Base-by-base conservation (phyloP, 2,329 filamentous ascomycete genomes). In the Hymenoscyphus infarciens region DNA sequence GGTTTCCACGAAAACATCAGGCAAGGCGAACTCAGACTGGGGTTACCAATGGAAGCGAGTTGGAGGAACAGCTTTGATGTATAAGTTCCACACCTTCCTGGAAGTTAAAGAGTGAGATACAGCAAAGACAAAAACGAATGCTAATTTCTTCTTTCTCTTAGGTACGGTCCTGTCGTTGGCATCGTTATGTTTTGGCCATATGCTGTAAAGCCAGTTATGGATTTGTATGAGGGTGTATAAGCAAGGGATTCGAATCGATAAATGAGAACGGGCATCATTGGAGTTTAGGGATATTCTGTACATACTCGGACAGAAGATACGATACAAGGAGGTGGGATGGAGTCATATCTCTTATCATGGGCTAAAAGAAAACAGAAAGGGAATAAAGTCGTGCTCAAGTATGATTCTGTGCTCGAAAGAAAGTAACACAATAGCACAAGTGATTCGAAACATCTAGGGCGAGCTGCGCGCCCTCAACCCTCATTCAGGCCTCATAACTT, bases 141-240 rank as follows among this genome's bases (percentile, higher is more conserved):
- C 55, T 35, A 38, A 55, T 22, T 10, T 49, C 10, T 27, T 27
- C 27, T 38, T 15, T 31, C 58, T n/a, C 57, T 29, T 57, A 69
- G 67, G 66, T 69, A 66, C 31, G 63, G 63, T 25, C 67, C 67
- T 22, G 63, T 67, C 27, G 67, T 67, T 4, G 63, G 57, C 1
- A 56, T 66, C 19, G 63, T 69, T 11, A 69, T 69, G 66, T 69
- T 69, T 25, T 69, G 67, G 67, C 67, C 67, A 1, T 64, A 63
- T 58, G 61, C 58, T 13, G 63, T 69, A 0, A 61, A 56, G 25
- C 67, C 67, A 15, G 59, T 69, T 6, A 66, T 67, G 66, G 59
- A 49, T 22, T 22, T 49, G n/a, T 49, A 22, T 4, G 42, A 49
- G 42, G 42, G 42, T 25, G n/a, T 49, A 11, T 49, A 25, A 22